Base-by-base conservation (phyloP, 371 early-diverging fungal genomes). In the Mortierella sp. region DNA sequence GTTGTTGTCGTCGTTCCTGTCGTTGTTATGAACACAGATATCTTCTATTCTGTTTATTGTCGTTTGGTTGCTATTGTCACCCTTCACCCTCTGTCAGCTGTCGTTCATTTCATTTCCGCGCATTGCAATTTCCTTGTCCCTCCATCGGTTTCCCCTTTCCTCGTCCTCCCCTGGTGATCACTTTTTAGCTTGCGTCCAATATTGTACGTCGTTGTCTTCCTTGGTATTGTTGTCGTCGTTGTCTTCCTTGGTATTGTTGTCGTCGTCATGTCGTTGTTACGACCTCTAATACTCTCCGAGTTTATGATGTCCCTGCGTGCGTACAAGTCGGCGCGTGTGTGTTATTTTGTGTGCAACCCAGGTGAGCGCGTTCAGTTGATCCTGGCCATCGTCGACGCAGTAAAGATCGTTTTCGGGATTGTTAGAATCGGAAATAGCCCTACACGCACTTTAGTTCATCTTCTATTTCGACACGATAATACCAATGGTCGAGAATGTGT, bases 31-130 rank as follows among this genome's bases (percentile, higher is more conserved):
- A 58, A 34, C 34, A 34, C 34, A 58, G 34, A 58, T n/a, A 48
- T 48, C 48, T 58, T 58, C 31, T 2, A 4, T 34, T 47, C 16
- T 58, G 58, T 34, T 58, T 14, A n/a, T n/a, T n/a, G n/a, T n/a
- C n/a, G n/a, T n/a, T n/a, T n/a, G n/a, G 58, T 58, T 34, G 34
- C 58, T 58, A 53, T 29, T 53, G 55, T 53, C 58, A 58, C 58
- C 5, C 14, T 34, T 34, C 29, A 31, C 6, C 47, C 2, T 47
- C 16, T 13, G 55, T 53, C 55, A 53, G 55, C 55, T 53, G 58
- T 1, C 6, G 55, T 34, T 55, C 34, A 34, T 55, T 55, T 55
- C 34, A 2, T 19, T 9, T 11, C 9, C 16, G 55, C 14, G 55
- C 55, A 1, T 55, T 55, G 55, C n/a, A n/a, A n/a, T n/a, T n/a